Conservation (phyloP, 2,329 filamentous ascomycete genomes). For the Alternaria panax region DNA sequence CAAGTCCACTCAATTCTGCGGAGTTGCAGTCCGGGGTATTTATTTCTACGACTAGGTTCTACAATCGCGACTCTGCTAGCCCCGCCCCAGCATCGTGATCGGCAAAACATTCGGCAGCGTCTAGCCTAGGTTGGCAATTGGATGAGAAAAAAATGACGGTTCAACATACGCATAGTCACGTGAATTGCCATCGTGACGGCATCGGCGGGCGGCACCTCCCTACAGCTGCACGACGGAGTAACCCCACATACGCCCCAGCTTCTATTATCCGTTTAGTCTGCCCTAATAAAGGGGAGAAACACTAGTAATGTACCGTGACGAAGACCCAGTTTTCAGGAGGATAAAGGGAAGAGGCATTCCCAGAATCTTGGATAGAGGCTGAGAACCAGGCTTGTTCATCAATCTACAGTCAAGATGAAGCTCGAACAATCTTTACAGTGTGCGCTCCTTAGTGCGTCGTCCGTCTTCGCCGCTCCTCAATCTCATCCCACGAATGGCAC, state of each 20-base stretch:
- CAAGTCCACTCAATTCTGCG: neutral
- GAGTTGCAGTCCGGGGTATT: neutral
- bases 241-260: neutral
- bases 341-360: slow-evolving; percentile 3
- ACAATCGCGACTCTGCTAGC: neutral
- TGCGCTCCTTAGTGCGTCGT: slow-evolving; percentile 19
- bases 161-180: neutral
- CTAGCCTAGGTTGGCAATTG: slow-evolving; percentile 1
- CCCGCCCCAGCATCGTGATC: neutral
- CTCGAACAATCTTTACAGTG: slow-evolving; percentile 21
- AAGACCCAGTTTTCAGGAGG: neutral
- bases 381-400: neutral
- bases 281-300: neutral
- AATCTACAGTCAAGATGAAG: slow-evolving; percentile 24
- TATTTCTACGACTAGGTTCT: neutral
- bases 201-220: neutral
- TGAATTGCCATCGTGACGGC: neutral
- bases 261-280: slow-evolving; percentile 3
- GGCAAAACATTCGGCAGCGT: slow-evolving; percentile 5
- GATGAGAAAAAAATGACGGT: neutral
- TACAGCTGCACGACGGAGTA: neutral
- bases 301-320: slow-evolving; percentile 1
- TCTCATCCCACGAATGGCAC: neutral
- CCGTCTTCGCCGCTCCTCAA: slow-evolving; percentile 14
- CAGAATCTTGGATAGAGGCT: neutral